Evolutionary conservation across 202 grass and related monocot genomes (phyloP).

Genomic region (Brachypodium distachyon): DNA sequence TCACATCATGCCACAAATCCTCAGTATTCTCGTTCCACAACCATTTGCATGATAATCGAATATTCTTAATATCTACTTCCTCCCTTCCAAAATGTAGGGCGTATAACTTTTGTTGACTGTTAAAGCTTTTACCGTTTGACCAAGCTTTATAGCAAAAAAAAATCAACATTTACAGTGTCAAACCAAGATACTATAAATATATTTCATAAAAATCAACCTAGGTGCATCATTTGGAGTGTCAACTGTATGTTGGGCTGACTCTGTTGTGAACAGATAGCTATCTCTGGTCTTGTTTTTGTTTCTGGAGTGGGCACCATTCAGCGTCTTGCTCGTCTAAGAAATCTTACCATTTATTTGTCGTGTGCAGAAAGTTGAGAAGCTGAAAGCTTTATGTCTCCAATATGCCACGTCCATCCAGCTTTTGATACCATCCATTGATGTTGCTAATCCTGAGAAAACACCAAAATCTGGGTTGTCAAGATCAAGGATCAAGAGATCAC

Average conservation of each 20-base stretch:
- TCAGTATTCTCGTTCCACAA: no score
- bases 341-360: conserved; percentile 8
- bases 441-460: conserved; percentile 35
- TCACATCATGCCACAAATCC: no score
- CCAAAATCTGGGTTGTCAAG: conserved; percentile 15
- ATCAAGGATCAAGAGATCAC: conserved; percentile 39
- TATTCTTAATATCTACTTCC: no score
- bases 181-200: no score
- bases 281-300: not conserved
- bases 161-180: no score
- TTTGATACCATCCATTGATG: conserved; percentile 67
- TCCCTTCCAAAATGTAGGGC: no score
- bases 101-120: no score
- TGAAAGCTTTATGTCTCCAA: conserved; percentile 72
- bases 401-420: conserved; percentile 85
- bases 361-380: conserved; percentile 83
- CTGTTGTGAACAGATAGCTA: not conserved
- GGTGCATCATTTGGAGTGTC: not conserved
- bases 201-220: not conserved
- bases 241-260: not conserved
- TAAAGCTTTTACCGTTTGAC: no score
- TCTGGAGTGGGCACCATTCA: not conserved
- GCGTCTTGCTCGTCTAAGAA: not conserved
- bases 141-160: no score
- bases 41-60: no score